Percentiles rank a stretch among this genome's conserved stretches.
Evolutionary conservation across 345 rosid genomes (phyloP).

Genomic region (Citropsis articulata): DNA sequence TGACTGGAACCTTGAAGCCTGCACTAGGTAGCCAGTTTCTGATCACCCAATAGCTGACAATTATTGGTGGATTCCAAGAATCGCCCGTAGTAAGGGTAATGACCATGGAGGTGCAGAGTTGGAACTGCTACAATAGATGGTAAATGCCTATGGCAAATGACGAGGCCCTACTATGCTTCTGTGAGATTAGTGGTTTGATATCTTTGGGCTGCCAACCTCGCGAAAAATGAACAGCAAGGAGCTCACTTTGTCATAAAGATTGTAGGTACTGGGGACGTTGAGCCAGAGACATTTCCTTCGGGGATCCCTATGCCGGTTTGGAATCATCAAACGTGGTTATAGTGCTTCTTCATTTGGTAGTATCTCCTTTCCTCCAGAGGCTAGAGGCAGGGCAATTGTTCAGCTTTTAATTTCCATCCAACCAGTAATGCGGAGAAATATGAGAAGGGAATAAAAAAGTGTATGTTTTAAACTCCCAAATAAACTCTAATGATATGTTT

Average conservation of each 20-base stretch:
- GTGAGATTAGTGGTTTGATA: neutral
- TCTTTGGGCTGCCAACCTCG: neutral
- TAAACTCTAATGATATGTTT: no score
- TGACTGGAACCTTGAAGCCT: constrained; percentile 10
- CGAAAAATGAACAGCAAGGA: neutral
- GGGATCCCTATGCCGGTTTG: neutral
- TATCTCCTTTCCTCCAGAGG: neutral
- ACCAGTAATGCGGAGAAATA: no score
- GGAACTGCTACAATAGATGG: constrained; percentile 32
- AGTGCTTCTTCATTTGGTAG: neutral
- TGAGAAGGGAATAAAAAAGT: no score
- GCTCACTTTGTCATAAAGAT: neutral
- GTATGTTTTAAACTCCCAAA: no score
- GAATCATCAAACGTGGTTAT: neutral
- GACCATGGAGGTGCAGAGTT: constrained; percentile 29
- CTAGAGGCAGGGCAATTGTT: no score
- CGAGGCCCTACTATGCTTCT: neutral
- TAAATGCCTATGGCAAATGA: constrained; percentile 16
- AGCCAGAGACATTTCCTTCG: constrained; percentile 4
- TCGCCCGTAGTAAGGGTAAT: constrained; percentile 18
- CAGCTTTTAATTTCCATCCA: no score
- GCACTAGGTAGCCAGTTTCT: constrained; percentile 23
- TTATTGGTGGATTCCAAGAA: constrained; percentile 18
- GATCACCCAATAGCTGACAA: constrained; percentile 25
- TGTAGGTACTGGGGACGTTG: neutral